Evolutionary conservation across 257 asterid species (phyloP), one percentile per base, ranked within the genome.

Genomic region (Verbena officinalis): DNA sequence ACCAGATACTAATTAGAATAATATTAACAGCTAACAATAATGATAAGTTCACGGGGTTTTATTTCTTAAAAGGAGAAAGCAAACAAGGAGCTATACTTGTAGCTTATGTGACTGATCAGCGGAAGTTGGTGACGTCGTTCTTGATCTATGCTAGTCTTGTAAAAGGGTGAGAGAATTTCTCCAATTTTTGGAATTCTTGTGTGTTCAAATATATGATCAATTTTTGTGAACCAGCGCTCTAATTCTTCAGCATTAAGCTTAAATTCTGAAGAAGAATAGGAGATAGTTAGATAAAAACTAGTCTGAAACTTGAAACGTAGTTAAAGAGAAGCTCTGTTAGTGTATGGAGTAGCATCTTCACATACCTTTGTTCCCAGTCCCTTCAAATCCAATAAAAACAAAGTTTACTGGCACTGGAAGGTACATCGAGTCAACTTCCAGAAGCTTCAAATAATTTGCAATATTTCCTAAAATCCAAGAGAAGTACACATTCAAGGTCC

Each of bases 151-250:
- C 81, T 86, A 65, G 78, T 83, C 88, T 86, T 86, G 84, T 94
- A 94, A 84, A 94, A 94, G 40, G 99, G 97, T 14, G 95, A 66
- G 49, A 90, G 84, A 77, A 86, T 78, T 83, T 94, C 99, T 68
- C 97, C 99, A 67, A 90, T 81, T 74, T 65, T 81, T 12, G 99
- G 97, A 73, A 86, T 83, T 82, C 99, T 91, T 9, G 97, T 80
- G 79, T 94, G 97, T 69, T 90, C 95, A 71, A 94, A 91, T 70
- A 90, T 79, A 77, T 94, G 99, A 84, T 94, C 99, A 64, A 94
- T 88, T 71, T 90, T 94, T 62, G 96, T 83, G 89, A 94, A 94
- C 99, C 99, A 94, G 62, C 89, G 97, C 80, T 90, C 96, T 44
- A 94, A 58, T 78, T 94, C 99, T 62, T 88, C 95, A 36, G 92